Percentiles rank a stretch among this genome's conserved stretches.
Conservation (phyloP, 78 protist species). For the Dictyostelium discoideum region DNA sequence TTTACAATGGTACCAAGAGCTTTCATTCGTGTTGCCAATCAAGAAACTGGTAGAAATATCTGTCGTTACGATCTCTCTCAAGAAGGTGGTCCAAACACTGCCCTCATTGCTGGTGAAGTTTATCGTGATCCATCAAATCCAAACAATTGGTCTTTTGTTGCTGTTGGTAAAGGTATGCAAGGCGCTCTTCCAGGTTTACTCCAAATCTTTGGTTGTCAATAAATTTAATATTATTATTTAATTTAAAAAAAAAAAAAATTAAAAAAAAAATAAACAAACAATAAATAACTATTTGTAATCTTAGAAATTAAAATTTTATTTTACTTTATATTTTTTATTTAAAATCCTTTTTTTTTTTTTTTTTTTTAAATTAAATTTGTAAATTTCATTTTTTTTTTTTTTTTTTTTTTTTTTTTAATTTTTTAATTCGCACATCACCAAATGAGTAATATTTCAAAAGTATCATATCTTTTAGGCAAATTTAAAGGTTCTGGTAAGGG, state of each 20-base stretch:
- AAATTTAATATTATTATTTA: too few relatives aligned
- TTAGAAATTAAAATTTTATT: not conserved
- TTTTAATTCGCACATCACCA: too few relatives aligned
- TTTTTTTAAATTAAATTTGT: not conserved
- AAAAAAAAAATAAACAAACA: not conserved
- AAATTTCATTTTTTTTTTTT: not conserved
- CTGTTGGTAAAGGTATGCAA: constrained; percentile 49
- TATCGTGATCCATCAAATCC: constrained; percentile 27
- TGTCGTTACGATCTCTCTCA: constrained; percentile 48
- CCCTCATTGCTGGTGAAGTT: constrained; percentile 61
- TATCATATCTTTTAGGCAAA: not conserved
- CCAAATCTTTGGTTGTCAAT: not conserved
- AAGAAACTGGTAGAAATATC: constrained; percentile 52
- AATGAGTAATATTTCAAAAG: not conserved
- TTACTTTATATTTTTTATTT: not conserved
- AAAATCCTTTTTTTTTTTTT: not conserved
- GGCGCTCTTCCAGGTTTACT: not conserved
- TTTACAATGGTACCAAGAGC: constrained; percentile 62
- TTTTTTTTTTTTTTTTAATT: not conserved
- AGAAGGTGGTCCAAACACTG: constrained; percentile 52
- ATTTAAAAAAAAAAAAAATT: not conserved
- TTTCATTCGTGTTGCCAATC: constrained; percentile 65
- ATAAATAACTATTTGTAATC: not conserved
- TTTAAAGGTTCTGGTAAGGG: not conserved
- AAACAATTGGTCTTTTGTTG: constrained; percentile 54